These are phyloP conservation scores for Thermothelomyces thermophilus DNA, from an alignment of 2,329 filamentous ascomycete genomes.

Conservation along the genomic window DNA sequence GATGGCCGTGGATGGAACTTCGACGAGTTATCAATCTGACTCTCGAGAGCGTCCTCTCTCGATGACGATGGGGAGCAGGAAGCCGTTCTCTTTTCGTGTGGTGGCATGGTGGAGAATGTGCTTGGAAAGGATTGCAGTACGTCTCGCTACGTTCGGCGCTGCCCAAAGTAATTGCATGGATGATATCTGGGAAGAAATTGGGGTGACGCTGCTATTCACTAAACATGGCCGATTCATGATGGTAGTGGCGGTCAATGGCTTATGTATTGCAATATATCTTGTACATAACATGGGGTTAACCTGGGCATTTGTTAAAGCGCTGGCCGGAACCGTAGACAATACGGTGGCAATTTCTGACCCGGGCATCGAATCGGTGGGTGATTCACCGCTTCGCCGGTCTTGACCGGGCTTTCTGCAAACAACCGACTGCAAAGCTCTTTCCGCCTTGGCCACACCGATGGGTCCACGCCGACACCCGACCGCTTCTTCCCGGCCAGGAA, in stretches of 20 bases:
- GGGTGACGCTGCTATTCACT: neutral
- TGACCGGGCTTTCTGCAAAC: constrained; percentile 6
- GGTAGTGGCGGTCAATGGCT: neutral
- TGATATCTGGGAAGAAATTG: neutral
- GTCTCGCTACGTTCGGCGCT: neutral
- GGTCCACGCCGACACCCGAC: constrained; percentile 16
- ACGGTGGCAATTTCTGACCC: neutral
- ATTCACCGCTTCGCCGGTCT: neutral
- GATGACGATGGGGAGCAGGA: neutral
- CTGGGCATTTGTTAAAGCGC: neutral
- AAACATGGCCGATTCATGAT: neutral
- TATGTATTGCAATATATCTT: constrained; percentile 1
- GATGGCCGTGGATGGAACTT: neutral
- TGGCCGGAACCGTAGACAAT: neutral
- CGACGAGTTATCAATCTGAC: neutral
- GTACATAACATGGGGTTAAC: neutral
- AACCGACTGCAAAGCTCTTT: neutral
- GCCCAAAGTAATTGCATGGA: neutral
- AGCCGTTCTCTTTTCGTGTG: neutral
- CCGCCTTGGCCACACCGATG: constrained; percentile 7
- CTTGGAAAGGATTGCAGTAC: neutral
- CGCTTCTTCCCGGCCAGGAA: neutral
- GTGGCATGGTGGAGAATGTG: neutral
- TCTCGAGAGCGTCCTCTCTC: neutral
- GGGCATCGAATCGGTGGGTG: neutral